A percentile compares a stretch with the other conserved stretches of the same genome.
Conservation (phyloP, 768 basidiomycete species). For the Lactarius evosmus region DNA sequence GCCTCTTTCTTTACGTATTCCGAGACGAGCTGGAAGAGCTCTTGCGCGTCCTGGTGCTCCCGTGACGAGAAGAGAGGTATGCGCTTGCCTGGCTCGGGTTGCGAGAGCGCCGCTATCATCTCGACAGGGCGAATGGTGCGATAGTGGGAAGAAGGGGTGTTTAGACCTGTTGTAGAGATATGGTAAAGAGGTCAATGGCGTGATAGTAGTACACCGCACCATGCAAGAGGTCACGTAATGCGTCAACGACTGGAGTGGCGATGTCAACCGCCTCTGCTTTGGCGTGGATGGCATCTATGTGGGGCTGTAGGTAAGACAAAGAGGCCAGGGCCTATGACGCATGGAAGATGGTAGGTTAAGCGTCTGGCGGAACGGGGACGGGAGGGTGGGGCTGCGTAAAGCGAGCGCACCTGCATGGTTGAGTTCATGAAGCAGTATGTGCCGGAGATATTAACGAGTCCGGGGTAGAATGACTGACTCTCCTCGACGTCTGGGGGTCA, state of each 20-base stretch:
- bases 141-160: slow-evolving; percentile 55
- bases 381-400: background rate
- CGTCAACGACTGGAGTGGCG: slow-evolving; percentile 82
- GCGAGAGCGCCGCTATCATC: slow-evolving; percentile 67
- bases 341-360: slow-evolving; percentile 22
- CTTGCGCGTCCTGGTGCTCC: slow-evolving; percentile 98
- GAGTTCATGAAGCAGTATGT: slow-evolving; percentile 99
- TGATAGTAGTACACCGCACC: slow-evolving; percentile 40
- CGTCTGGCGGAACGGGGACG: slow-evolving; percentile 4
- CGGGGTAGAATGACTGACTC: slow-evolving; percentile 64
- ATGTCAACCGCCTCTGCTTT: slow-evolving; percentile 79
- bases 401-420: slow-evolving; percentile 66
- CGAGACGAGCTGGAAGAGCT: slow-evolving; percentile 91
- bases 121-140: slow-evolving; percentile 66
- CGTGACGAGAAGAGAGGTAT: slow-evolving; percentile 77
- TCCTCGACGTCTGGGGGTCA: slow-evolving; percentile 19
- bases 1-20: slow-evolving; percentile 87
- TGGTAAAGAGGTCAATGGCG: slow-evolving; percentile 27
- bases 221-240: slow-evolving; percentile 65
- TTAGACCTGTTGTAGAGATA: slow-evolving; percentile 48
- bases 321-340: slow-evolving; percentile 80
- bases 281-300: slow-evolving; percentile 70
- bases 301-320: slow-evolving; percentile 72
- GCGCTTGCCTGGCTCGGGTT: slow-evolving; percentile 49
- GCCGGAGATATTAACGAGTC: slow-evolving; percentile 92